A percentile compares a stretch with the other conserved stretches of the same genome.
Conservation (phyloP, 495 filamentous ascomycete species). For the Podospora pseudocomata region DNA sequence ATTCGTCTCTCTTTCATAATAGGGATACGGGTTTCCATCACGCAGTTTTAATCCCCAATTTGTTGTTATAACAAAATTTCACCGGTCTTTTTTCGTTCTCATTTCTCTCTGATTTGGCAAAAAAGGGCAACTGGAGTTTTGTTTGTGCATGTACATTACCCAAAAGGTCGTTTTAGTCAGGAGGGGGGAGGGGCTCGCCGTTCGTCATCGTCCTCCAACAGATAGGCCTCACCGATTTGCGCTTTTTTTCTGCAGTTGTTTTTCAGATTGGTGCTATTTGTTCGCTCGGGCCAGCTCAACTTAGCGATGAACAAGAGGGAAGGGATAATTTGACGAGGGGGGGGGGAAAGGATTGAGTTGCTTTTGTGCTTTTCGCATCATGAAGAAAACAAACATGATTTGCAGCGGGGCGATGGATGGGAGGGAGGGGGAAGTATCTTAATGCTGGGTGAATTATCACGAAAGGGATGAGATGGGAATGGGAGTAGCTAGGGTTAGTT, state of each 20-base stretch:
- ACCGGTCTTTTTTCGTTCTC: neutral
- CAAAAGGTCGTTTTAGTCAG: neutral
- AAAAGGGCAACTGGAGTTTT: neutral
- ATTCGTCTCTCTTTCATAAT: neutral
- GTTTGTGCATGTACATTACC: neutral
- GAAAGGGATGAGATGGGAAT: neutral
- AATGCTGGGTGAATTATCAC: neutral
- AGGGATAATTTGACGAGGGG: neutral
- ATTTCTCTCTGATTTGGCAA: neutral
- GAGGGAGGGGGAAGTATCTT: neutral
- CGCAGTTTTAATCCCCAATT: neutral
- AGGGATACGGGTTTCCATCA: neutral
- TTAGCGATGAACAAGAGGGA: too few relatives aligned
- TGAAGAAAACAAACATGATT: neutral
- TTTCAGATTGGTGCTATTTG: neutral
- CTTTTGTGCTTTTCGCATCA: neutral
- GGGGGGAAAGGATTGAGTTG: neutral
- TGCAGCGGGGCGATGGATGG: neutral
- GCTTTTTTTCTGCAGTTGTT: neutral
- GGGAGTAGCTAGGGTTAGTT: neutral
- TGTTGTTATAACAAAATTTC: neutral
- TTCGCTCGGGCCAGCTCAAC: neutral
- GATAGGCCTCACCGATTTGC: neutral
- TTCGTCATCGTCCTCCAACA: neutral
- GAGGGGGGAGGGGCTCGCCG: too few relatives aligned